Evolutionary conservation across 2,329 filamentous ascomycete genomes (phyloP).

Genomic region (Alternaria panax): DNA sequence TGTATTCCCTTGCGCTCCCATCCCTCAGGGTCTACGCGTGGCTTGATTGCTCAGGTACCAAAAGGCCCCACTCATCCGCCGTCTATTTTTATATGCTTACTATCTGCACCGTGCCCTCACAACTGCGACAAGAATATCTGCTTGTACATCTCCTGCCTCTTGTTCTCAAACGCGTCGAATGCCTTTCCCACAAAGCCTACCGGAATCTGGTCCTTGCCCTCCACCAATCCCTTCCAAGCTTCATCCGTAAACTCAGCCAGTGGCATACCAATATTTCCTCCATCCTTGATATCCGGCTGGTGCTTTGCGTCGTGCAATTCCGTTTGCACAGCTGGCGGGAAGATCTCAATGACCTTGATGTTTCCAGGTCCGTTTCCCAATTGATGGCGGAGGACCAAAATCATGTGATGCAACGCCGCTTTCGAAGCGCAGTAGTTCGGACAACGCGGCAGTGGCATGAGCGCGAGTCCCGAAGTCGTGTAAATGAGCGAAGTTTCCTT

Average conservation of each 20-base stretch:
- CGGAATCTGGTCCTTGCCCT: constrained; percentile 61
- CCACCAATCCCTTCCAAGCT: constrained; percentile 55
- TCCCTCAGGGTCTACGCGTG: neutral
- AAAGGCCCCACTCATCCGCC: constrained; percentile 1
- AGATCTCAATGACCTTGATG: constrained; percentile 63
- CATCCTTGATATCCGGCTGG: constrained; percentile 61
- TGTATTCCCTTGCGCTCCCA: neutral
- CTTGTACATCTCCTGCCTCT: constrained; percentile 54
- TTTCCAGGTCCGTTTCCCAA: constrained; percentile 55
- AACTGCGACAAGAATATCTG: constrained; percentile 17
- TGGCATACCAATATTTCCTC: constrained; percentile 61
- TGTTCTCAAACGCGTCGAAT: constrained; percentile 58
- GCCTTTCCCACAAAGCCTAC: constrained; percentile 55
- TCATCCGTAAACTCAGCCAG: constrained; percentile 60
- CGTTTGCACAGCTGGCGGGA: constrained; percentile 64
- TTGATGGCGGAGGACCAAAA: constrained; percentile 61
- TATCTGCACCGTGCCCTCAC: too few relatives aligned
- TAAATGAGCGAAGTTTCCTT: constrained; percentile 55
- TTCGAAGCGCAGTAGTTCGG: constrained; percentile 64
- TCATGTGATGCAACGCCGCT: constrained; percentile 63
- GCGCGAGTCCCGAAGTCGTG: constrained; percentile 60
- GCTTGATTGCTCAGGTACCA: neutral
- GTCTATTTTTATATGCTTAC: neutral
- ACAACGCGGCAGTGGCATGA: constrained; percentile 58
- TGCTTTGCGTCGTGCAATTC: constrained; percentile 64